Percentiles rank a stretch among this genome's conserved stretches.
Conservation (phyloP, 2,329 filamentous ascomycete species). For the Aureobasidium sp. region DNA sequence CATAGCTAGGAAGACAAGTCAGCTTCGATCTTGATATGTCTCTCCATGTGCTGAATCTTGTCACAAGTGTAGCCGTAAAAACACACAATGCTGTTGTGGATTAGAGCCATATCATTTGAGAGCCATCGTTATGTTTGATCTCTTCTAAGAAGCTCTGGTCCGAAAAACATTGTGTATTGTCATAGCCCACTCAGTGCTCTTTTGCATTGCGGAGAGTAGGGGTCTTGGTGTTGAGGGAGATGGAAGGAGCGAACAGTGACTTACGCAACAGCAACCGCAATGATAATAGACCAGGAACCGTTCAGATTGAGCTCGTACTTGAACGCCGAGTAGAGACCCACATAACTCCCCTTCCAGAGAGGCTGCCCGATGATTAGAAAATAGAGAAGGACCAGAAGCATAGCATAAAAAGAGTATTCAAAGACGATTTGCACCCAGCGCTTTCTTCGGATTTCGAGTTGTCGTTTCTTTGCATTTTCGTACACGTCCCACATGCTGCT, state of each 20-base stretch:
- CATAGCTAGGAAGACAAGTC: slow-evolving; percentile 14
- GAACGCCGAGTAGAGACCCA: slow-evolving; percentile 33
- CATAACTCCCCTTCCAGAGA: slow-evolving; percentile 38
- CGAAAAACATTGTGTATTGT: background rate
- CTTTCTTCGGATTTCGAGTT: slow-evolving; percentile 17
- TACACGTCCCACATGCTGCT: slow-evolving; percentile 19
- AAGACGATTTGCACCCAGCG: slow-evolving; percentile 32
- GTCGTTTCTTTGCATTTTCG: slow-evolving; percentile 19
- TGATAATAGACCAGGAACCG: slow-evolving; percentile 28
- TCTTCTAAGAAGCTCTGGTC: too few relatives aligned
- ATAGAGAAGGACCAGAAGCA: slow-evolving; percentile 34
- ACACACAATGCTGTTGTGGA: too few relatives aligned
- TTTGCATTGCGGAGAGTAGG: too few relatives aligned
- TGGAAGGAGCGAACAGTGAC: background rate
- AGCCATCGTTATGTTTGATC: too few relatives aligned
- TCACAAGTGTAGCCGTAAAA: too few relatives aligned
- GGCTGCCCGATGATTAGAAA: slow-evolving; percentile 40
- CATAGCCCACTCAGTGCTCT: too few relatives aligned
- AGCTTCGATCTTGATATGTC: background rate
- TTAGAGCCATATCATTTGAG: too few relatives aligned
- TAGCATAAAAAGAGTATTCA: slow-evolving; percentile 31
- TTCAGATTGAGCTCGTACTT: slow-evolving; percentile 31
- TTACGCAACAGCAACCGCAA: slow-evolving; percentile 26
- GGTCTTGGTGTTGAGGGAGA: too few relatives aligned
- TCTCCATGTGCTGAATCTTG: background rate